Percentiles rank a stretch among this genome's conserved stretches.
Conservation (phyloP, 345 rosid species). For the Aquilaria sinensis region DNA sequence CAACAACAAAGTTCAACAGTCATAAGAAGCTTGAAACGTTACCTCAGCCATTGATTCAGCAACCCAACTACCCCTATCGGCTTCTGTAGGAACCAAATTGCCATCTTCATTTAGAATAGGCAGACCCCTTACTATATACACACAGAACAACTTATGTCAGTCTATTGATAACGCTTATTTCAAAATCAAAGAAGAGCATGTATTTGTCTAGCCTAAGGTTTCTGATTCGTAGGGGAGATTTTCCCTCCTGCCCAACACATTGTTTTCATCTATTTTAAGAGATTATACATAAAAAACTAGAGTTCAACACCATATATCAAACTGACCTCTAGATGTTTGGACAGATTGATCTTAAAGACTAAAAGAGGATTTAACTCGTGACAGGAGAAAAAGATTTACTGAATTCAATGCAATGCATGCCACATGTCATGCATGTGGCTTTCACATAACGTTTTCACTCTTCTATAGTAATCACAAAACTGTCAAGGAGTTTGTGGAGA, state of each 20-base stretch:
- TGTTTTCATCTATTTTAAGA: neutral
- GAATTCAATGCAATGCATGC: neutral
- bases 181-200: too few relatives aligned
- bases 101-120: slow-evolving; percentile 91
- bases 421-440: slow-evolving; percentile 4
- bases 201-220: too few relatives aligned
- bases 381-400: neutral
- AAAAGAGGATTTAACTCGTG: neutral
- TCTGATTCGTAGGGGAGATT: too few relatives aligned
- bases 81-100: slow-evolving; percentile 44
- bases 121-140: slow-evolving; percentile 58
- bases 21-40: slow-evolving; percentile 7
- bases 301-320: neutral
- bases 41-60: slow-evolving; percentile 69
- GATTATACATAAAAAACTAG: neutral
- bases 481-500: neutral
- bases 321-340: too few relatives aligned
- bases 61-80: slow-evolving; percentile 52
- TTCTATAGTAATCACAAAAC: neutral
- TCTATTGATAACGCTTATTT: too few relatives aligned
- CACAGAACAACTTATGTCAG: neutral
- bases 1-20: too few relatives aligned
- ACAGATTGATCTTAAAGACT: slow-evolving; percentile 10
- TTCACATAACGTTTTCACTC: neutral
- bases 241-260: neutral